Evolutionary conservation across 768 basidiomycete genomes (phyloP).

Genomic region (Dacryopinax primogenitus): DNA sequence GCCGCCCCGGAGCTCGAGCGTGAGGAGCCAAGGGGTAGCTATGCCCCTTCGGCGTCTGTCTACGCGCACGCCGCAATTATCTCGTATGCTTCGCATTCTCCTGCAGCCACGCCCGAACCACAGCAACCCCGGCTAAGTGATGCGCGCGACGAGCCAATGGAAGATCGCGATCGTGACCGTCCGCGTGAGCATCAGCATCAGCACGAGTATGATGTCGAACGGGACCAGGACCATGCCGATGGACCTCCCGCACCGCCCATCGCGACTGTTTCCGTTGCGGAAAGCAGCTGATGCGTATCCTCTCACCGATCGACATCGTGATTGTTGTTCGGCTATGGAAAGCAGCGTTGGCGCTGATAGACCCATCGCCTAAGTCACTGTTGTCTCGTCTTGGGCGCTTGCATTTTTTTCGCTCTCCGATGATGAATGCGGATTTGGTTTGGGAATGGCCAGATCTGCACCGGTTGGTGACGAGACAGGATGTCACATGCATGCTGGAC

Average conservation of each 20-base stretch:
- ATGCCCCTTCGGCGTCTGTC: background rate
- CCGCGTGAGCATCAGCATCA: background rate
- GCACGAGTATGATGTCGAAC: background rate
- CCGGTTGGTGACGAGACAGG: too few relatives aligned
- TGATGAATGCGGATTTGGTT: background rate
- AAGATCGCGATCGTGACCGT: background rate
- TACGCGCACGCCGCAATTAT: background rate
- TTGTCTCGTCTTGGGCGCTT: too few relatives aligned
- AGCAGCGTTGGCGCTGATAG: too few relatives aligned
- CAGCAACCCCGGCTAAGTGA: background rate
- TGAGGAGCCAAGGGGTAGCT: background rate
- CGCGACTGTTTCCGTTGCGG: constrained; percentile 7
- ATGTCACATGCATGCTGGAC: too few relatives aligned
- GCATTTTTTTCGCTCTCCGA: background rate
- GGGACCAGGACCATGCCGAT: background rate
- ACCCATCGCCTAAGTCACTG: too few relatives aligned
- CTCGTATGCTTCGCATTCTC: background rate
- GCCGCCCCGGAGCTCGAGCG: background rate
- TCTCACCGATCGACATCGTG: background rate
- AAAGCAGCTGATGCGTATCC: background rate
- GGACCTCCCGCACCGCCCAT: constrained; percentile 5
- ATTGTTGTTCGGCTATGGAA: background rate
- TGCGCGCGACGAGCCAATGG: constrained; percentile 1
- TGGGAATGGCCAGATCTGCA: background rate
- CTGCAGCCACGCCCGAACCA: background rate